A percentile compares a stretch with the other conserved stretches of the same genome.
Evolutionary conservation across 2,329 filamentous ascomycete genomes (phyloP).

Genomic region (Aspergillus thermomutatus): DNA sequence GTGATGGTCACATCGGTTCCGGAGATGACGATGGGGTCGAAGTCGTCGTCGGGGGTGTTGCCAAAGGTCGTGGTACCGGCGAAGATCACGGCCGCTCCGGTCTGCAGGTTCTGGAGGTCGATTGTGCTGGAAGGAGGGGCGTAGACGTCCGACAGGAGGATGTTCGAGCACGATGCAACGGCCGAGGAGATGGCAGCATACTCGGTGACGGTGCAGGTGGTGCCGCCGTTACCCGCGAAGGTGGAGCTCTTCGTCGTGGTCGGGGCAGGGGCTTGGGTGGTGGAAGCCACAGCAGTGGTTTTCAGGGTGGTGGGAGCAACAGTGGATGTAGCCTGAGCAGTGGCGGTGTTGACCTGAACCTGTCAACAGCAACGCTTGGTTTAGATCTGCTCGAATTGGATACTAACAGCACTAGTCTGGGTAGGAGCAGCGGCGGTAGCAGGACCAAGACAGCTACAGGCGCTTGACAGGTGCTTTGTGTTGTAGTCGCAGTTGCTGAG

Average conservation of each 20-base stretch:
- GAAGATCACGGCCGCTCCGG: conserved; percentile 43
- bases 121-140: conserved; percentile 40
- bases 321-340: background rate
- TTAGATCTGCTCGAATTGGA: background rate
- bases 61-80: conserved; percentile 39
- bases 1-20: conserved; percentile 42
- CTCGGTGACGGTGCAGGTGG: conserved; percentile 23
- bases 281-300: background rate
- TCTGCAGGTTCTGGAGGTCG: conserved; percentile 39
- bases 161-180: conserved; percentile 40
- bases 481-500: conserved; percentile 18
- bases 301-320: conserved; percentile 1
- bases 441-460: conserved; percentile 23
- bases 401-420: background rate
- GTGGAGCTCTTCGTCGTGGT: background rate
- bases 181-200: conserved; percentile 34
- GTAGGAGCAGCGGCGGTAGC: conserved; percentile 1
- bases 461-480: conserved; percentile 21
- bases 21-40: conserved; percentile 36
- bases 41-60: conserved; percentile 36
- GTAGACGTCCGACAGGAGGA: conserved; percentile 40
- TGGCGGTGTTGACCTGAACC: background rate
- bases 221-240: conserved; percentile 10
- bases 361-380: no score
- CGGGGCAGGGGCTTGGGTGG: background rate